Percentiles rank a stretch among this genome's conserved stretches.
phyloP scores from a whole-genome alignment of 2,329 filamentous ascomycete genomes.

The Cladophialophora psammophila region DNA sequence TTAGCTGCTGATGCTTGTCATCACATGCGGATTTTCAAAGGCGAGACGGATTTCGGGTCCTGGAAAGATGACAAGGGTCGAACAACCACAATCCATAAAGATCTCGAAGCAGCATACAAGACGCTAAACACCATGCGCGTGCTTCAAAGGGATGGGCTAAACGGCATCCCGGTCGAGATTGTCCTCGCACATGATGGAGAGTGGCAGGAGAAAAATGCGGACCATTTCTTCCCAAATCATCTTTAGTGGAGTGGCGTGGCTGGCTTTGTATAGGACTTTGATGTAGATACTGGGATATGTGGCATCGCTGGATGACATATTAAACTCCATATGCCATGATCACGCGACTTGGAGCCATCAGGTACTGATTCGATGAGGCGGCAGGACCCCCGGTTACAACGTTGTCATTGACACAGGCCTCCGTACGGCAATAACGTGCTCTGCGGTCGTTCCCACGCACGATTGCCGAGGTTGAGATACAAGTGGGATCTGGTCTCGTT shows the following conservation, averaged over 20 bases:
- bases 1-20: conserved; percentile 64
- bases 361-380: neutral
- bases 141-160: conserved; percentile 18
- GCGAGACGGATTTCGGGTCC: conserved; percentile 60
- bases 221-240: conserved; percentile 26
- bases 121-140: conserved; percentile 52
- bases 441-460: neutral
- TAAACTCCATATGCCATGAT: neutral
- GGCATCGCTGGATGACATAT: neutral
- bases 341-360: neutral
- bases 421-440: neutral
- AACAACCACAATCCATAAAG: conserved; percentile 58
- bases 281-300: neutral
- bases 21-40: conserved; percentile 58
- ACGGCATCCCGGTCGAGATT: conserved; percentile 25
- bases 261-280: neutral
- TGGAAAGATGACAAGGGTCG: conserved; percentile 57
- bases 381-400: neutral
- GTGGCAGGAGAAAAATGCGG: conserved; percentile 28
- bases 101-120: conserved; percentile 53
- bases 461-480: neutral
- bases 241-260: conserved; percentile 2
- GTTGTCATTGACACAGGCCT: neutral
- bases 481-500: neutral
- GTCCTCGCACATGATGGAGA: conserved; percentile 33